Base-by-base conservation (phyloP, 257 asterid genomes). In the Lycium barbarum region DNA sequence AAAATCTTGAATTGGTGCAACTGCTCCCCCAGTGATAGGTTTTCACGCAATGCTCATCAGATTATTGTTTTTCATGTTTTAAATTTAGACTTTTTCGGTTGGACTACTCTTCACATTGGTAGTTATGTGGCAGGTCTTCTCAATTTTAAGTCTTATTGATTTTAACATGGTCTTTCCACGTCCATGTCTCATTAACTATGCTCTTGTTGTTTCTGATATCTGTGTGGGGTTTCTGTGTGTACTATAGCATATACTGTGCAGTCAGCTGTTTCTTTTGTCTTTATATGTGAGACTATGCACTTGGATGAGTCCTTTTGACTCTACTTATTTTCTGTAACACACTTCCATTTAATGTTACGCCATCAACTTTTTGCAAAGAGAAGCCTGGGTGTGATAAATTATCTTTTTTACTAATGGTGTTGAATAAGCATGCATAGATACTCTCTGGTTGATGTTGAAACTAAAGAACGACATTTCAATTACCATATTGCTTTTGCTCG, bases 201-300 rank as follows among this genome's bases (percentile, higher is more conserved):
- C 62, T 51, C 62, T 74, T 74, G 61, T 6, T 49, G 82, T 78
- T 78, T 53, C 33, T 78, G 47, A 49, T 53, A 15, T 53, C 33
- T 53, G 26, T 14, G 49, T 53, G 65, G 33, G 49, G 9, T 15
- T 78, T 22, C 82, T 78, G 65, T 17, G 82, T 53, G 47, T 7
- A 78, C 17, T 53, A 26, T 78, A 33, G 49, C 82, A 78, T 59
- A 12, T 78, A 54, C 61, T 78, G 70, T 78, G 66, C 82, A 76
- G 18, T 51, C 26, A 53, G 26, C 17, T 78, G 82, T 78, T 26
- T 53, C 49, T 14, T 78, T 78, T 33, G 82, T 47, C 26, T 78
- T 36, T 53, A 15, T 53, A 33, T 51, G 66, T 78, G 47, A 53
- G 51, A 33, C 49, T 38, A 14, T 33, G 15, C 15, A 33, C 65